Evolutionary conservation across 192 early-diverging fungal species (phyloP), one percentile per base, ranked within the genome.

Genomic region (Phycomyces blakesleeanus): DNA sequence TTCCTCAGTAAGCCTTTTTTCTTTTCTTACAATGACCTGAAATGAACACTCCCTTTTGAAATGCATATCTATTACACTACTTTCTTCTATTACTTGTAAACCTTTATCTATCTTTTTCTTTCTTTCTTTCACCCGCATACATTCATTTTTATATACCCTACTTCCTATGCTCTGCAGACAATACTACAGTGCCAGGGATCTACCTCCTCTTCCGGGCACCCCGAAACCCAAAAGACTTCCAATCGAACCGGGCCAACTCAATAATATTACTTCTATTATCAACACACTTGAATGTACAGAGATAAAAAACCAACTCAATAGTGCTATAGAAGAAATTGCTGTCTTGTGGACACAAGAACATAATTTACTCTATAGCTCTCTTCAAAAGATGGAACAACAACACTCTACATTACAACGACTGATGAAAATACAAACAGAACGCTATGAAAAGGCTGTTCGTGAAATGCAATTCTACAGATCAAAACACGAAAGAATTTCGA

Each of bases 371-470:
- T 53, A 52, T 21, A 29, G 37, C 29, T n/a, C 49, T 12, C 37
- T 63, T 0, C 22, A 41, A 25, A 29, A 12, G 22, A n/a, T 40
- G 14, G 59, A 51, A 12, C 26, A 61, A 34, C 20, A n/a, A 3
- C 47, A 51, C 26, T 20, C n/a, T 11, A 42, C 20, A 0, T 24
- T 47, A 4, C 42, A 61, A 3, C 16, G 24, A 5, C 22, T 26
- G 3, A 26, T 61, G 2, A 34, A 22, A n/a, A 24, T 18, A 51
- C 59, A 61, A 27, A 25, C 21, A 7, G 38, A 42, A 0, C 59
- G 24, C 25, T 63, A 66, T 26, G 22, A 66, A 18, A 59, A 58
- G 49, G 52, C 64, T 20, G 16, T 66, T 5, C 55, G 64, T 0
- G 57, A 59, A 18, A 26, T 20, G 18, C 47, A 51, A 16, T 57